Percentiles rank a stretch among this genome's conserved stretches.
Conservation (phyloP, 768 basidiomycete genomes). For the Mycena leptocephala region DNA sequence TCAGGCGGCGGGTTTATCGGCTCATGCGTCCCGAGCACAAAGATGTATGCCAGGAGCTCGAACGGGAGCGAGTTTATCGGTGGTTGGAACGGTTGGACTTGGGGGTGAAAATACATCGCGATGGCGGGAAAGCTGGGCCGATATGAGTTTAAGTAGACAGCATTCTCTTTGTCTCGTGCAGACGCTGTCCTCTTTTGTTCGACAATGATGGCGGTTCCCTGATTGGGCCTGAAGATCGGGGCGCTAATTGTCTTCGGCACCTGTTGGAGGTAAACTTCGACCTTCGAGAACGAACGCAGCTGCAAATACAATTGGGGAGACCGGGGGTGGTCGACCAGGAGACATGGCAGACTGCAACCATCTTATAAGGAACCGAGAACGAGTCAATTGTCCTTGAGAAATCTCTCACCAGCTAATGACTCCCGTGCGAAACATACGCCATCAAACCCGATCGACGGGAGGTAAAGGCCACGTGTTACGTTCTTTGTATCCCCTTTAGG, state of each 20-base stretch:
- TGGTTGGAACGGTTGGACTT: not conserved
- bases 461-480: not conserved
- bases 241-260: constrained; percentile 29
- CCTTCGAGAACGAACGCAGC: not conserved
- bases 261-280: not conserved
- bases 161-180: constrained; percentile 51
- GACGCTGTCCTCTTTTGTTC: too few relatives aligned
- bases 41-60: constrained; percentile 73
- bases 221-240: not conserved
- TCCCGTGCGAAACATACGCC: not conserved
- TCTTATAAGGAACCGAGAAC: not conserved
- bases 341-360: not conserved
- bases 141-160: constrained; percentile 48
- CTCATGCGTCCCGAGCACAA: constrained; percentile 62
- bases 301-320: constrained; percentile 23
- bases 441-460: constrained; percentile 22
- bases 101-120: constrained; percentile 7
- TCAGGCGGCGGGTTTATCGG: constrained; percentile 37
- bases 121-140: not conserved
- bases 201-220: constrained; percentile 41
- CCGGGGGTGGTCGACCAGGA: constrained; percentile 9
- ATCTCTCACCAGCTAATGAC: constrained; percentile 16
- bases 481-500: not conserved
- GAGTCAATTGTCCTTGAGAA: constrained; percentile 29
- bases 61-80: constrained; percentile 66